Evolutionary conservation across 78 protist species (phyloP).

Genomic region (Dictyostelium firmibasis): DNA sequence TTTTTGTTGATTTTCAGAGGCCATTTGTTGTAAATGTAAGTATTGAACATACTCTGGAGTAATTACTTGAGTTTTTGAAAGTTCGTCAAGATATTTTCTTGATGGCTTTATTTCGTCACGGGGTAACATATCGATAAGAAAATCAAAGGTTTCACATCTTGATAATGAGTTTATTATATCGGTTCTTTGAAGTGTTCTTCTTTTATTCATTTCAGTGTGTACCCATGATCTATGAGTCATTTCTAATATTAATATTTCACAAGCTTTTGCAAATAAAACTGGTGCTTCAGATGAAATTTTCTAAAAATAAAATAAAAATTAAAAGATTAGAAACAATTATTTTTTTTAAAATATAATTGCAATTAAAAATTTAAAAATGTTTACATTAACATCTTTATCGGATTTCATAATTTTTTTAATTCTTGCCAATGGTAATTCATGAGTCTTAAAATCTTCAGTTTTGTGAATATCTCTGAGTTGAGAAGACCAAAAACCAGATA

Average conservation of each 20-base stretch:
- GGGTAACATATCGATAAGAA: constrained; percentile 92
- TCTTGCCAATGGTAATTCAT: constrained; percentile 88
- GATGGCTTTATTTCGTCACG: constrained; percentile 73
- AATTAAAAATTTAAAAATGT: too few species aligned
- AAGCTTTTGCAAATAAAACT: constrained; percentile 90
- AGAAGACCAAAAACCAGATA: constrained; percentile 14
- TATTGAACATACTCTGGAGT: not conserved
- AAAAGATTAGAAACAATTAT: not conserved
- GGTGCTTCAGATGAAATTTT: constrained; percentile 81
- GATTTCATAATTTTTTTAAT: constrained; percentile 91
- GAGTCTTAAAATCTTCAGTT: constrained; percentile 59
- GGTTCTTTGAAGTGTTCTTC: constrained; percentile 88
- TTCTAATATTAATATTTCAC: constrained; percentile 91
- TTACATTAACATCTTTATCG: constrained; percentile 86
- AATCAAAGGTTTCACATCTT: constrained; percentile 88
- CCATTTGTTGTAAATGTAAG: constrained; percentile 2
- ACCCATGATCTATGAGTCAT: constrained; percentile 89
- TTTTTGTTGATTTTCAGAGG: not conserved
- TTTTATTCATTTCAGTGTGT: constrained; percentile 84
- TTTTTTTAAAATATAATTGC: too few species aligned
- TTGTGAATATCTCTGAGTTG: constrained; percentile 17
- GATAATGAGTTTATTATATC: constrained; percentile 89
- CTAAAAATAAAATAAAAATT: not conserved
- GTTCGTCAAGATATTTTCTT: constrained; percentile 19
- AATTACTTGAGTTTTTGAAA: not conserved